Base-by-base conservation (phyloP, 2,329 filamentous ascomycete genomes). In the Microdochium bolleyi region DNA sequence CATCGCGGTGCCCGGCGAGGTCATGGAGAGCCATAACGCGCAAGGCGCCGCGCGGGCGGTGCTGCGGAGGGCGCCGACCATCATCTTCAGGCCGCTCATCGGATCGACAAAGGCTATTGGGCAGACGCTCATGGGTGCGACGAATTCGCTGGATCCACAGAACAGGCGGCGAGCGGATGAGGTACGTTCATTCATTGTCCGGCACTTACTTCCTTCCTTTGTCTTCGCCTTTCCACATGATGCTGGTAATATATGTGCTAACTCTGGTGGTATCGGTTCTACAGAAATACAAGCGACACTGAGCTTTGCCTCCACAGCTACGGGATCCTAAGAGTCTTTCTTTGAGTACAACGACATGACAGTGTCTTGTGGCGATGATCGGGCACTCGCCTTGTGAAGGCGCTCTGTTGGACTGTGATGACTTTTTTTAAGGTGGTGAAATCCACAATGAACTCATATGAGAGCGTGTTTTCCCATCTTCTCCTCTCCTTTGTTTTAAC, bases 1-100 rank as follows among this genome's bases (percentile, higher is more conserved):
- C 54, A 92, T 99, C 61, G 94, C 92, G 1, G 89, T 99, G 24
- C 92, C 94, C 0, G 89, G 87, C 0, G 92, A 97, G 66, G 82
- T 95, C 1, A 86, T 95, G 76, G 91, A 96, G 62, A 91, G 88
- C 62, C 82, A 84, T 22, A 91, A 83, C 54, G 92, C 92, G 1
- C 82, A 84, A 44, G 90, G 89, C 2, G 90, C 88, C 1, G 89
- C 90, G 14, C 84, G 76, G 62, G 92, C 87, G 1, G 84, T 99
- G 19, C 78, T 86, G 55, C 86, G 81, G 67, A 83, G 89, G 60
- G 91, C 92, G 27, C 94, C 94, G n/a, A 96, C 92, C 0, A 89
- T 97, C 21, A 87, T 99, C 51, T 82, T 99, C 60, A 77, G 92
- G 52, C 94, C 94, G 8, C 89, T 91, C 3, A 90, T 97, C 61